Percentiles rank a stretch among this genome's conserved stretches.
Evolutionary conservation across 495 filamentous ascomycete genomes (phyloP).

Genomic region (Neurospora africana): DNA sequence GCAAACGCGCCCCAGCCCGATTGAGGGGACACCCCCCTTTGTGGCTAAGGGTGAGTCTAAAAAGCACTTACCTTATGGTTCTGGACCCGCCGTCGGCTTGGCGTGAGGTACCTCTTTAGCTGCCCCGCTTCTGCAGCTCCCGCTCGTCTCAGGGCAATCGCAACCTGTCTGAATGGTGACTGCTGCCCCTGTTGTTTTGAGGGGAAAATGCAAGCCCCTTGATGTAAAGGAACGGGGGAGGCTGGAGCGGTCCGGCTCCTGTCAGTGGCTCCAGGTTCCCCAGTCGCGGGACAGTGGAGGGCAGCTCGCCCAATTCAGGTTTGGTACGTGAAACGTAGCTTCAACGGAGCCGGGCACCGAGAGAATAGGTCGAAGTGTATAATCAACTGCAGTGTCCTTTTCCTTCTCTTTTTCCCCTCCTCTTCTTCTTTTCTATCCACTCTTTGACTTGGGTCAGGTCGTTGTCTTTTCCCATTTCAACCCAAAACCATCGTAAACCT

Average conservation of each 20-base stretch:
- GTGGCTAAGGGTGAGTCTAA: neutral
- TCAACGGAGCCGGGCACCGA: constrained; percentile 9
- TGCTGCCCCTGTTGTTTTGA: neutral
- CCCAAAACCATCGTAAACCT: neutral
- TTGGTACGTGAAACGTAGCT: constrained; percentile 27
- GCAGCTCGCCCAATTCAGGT: neutral
- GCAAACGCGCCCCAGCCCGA: neutral
- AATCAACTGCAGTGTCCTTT: neutral
- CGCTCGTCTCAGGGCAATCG: neutral
- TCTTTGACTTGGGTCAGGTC: neutral
- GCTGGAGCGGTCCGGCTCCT: neutral
- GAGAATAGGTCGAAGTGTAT: neutral
- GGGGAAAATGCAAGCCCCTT: neutral
- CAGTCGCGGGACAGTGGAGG: constrained; percentile 1
- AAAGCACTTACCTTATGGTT: neutral
- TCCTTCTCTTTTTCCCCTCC: neutral
- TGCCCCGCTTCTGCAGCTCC: neutral
- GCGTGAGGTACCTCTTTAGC: neutral
- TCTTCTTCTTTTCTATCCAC: neutral
- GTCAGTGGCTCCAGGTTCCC: neutral
- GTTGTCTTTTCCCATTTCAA: neutral
- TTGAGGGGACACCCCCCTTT: neutral
- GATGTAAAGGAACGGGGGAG: neutral
- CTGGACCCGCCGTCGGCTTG: neutral
- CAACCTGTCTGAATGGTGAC: neutral